These are phyloP conservation scores for Camellia oleifera DNA, from an alignment of 179 eudicot genomes.

Conservation along the genomic window DNA sequence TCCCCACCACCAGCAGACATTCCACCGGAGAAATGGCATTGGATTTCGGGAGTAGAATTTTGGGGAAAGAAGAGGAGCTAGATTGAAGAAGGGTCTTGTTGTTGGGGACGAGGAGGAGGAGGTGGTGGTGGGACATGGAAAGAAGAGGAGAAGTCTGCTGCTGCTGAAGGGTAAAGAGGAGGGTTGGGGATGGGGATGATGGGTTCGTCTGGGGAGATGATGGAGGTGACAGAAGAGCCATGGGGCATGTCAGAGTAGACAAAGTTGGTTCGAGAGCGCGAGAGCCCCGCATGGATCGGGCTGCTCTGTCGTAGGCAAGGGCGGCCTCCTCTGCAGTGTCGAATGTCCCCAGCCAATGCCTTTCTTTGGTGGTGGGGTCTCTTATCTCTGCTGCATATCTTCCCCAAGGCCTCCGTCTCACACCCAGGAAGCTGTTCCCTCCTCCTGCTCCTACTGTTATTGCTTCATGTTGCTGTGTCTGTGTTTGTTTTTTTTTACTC, in stretches of 20 bases:
- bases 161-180: too few species aligned
- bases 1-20: not conserved
- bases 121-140: too few species aligned
- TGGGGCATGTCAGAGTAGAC: conserved; percentile 55
- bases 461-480: not conserved
- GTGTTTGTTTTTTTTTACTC: conserved; percentile 13
- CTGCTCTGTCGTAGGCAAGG: conserved; percentile 53
- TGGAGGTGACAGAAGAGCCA: conserved; percentile 50
- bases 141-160: too few species aligned
- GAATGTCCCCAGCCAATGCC: conserved; percentile 63
- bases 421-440: conserved; percentile 42
- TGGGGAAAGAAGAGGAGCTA: too few species aligned
- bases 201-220: conserved; percentile 43
- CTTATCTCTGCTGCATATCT: conserved; percentile 61
- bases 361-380: conserved; percentile 56
- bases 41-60: not conserved
- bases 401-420: conserved; percentile 59
- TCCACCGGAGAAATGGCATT: not conserved
- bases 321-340: conserved; percentile 22
- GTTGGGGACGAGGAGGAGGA: too few species aligned
- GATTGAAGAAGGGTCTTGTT: too few species aligned
- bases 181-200: not conserved
- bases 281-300: conserved; percentile 53
- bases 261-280: conserved; percentile 59
- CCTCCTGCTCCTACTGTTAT: conserved; percentile 14